Evolutionary conservation across 306 rosid species (phyloP).

Genomic region (Ormosia emarginata): DNA sequence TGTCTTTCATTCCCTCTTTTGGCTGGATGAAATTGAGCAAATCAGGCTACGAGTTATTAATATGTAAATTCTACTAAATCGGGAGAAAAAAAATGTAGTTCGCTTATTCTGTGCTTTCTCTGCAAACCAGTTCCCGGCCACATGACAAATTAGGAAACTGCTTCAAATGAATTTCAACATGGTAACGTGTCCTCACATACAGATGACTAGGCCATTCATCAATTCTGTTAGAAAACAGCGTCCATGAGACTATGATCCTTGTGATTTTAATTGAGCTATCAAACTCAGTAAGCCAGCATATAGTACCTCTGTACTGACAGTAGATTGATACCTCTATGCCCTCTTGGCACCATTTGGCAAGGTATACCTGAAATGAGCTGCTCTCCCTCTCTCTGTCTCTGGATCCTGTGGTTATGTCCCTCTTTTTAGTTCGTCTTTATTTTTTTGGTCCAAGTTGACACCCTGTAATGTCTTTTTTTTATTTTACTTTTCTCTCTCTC

Average conservation of each 20-base stretch:
- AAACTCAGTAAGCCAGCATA: neutral
- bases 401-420: too few species aligned
- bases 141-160: neutral
- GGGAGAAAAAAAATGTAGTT: neutral
- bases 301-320: neutral
- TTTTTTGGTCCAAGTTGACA: neutral
- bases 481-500: too few species aligned
- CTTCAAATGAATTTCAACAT: neutral
- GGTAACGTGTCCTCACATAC: neutral
- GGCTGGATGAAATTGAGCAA: conserved; percentile 3
- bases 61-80: conserved; percentile 3
- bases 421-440: neutral
- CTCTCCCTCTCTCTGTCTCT: too few species aligned
- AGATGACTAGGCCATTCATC: neutral
- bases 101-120: neutral
- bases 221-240: neutral
- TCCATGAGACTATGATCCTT: neutral
- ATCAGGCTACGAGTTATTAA: neutral
- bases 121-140: neutral
- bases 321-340: neutral
- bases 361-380: too few species aligned
- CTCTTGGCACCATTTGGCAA: neutral
- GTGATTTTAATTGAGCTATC: neutral
- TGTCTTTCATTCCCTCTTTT: neutral
- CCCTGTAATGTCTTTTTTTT: too few species aligned